Percentiles rank a stretch among this genome's conserved stretches.
Conservation (phyloP, 2,329 filamentous ascomycete species). For the Microascus cirrosus region DNA sequence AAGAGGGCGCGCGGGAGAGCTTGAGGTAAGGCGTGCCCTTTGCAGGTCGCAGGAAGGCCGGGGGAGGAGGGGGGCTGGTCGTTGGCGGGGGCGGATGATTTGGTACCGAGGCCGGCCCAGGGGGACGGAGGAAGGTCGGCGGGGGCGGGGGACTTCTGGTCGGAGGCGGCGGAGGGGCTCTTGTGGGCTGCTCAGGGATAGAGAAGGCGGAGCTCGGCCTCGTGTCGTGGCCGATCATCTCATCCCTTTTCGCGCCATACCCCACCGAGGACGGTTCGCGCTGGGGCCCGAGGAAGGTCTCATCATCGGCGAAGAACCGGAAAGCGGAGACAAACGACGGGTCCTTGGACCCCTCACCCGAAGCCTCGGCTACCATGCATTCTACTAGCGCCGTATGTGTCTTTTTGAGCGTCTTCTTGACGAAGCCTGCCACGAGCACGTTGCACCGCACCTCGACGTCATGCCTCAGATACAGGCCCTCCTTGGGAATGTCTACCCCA, state of each 20-base stretch:
- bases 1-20: not conserved
- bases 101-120: not conserved
- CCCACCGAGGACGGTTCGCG: not conserved
- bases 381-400: constrained; percentile 57
- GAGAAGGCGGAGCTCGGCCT: not conserved
- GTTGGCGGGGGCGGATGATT: not conserved
- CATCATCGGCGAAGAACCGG: not conserved
- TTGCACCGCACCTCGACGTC: constrained; percentile 76
- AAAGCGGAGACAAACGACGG: not conserved
- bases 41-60: too few species aligned
- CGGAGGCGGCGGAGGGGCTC: not conserved
- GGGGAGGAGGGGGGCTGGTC: not conserved
- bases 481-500: constrained; percentile 50
- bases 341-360: too few species aligned
- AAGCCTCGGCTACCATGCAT: not conserved
- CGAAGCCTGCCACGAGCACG: constrained; percentile 61
- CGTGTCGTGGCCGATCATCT: not conserved
- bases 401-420: constrained; percentile 73
- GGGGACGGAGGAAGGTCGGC: not conserved
- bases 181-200: not conserved
- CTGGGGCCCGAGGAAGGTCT: not conserved
- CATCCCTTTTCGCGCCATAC: not conserved
- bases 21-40: not conserved
- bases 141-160: not conserved
- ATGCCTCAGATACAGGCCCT: constrained; percentile 72